Base-by-base conservation (phyloP, 2,329 filamentous ascomycete species). In the Aspergillus niger region DNA sequence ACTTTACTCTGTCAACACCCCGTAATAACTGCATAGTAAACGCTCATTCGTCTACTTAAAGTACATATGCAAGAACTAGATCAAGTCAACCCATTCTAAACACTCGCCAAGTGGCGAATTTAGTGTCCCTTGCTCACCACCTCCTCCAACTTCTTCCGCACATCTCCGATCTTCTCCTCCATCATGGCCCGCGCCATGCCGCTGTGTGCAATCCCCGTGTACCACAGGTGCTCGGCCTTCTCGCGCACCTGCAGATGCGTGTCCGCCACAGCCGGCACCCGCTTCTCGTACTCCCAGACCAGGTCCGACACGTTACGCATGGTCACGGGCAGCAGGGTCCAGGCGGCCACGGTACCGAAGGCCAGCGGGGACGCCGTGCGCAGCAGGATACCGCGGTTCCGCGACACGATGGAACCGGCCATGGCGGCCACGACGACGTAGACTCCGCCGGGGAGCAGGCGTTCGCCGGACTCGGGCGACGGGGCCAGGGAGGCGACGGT, bases 391-490 rank as follows among this genome's bases (percentile, higher is more conserved):
- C 90, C 93, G 69, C 94, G 88, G 82, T 96, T 96, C 65, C 94
- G 88, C 58, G 91, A 87, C 58, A 97, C 82, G 75, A 99, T 98
- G 77, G 88, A 92, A 69, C 94, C 95, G 38, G 95, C 91, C 93
- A 99, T 97, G 70, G 91, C 89, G 44, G 93, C 89, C 51, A 99
- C 93, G 30, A 97, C 85, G 50, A 98, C 92, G 80, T 98, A 98
- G 68, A 98, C 87, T 61, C 88, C 83, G 26, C 94, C 94, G 36
- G 95, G 95, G 79, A 98, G 88, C 59, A 99, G 85, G 74, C 88
- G 88, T 83, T 99, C 95, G 75, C 91, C 91, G 62, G 88, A 91
- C 78, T 94, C 90, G 71, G 89, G 89, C 39, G 92, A 83, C 30
- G 95, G 95, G 20, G 93, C 95, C 41, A 99, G 85, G 22, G 90